phyloP scores from a whole-genome alignment of 495 filamentous ascomycete species.

The Hypoxylon lienhwacheense region DNA sequence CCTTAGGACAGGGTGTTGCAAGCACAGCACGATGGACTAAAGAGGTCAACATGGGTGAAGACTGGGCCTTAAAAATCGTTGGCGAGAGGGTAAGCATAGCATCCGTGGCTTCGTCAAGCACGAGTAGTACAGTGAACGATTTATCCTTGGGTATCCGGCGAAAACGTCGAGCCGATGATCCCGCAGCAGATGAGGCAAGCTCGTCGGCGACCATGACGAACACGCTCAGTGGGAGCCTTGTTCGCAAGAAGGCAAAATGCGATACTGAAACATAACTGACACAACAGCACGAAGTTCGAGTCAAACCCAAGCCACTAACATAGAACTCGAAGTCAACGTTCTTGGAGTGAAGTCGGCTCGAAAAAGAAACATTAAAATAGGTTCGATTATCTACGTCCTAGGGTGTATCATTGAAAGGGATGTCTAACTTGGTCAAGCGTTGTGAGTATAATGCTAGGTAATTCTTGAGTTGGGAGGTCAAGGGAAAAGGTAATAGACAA shows the following conservation, averaged over 20 bases:
- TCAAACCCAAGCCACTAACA: not conserved
- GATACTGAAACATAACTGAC: slow-evolving; percentile 14
- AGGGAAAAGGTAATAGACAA: too few relatives aligned
- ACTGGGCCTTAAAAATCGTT: slow-evolving; percentile 52
- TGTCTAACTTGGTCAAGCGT: slow-evolving; percentile 7
- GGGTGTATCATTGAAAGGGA: not conserved
- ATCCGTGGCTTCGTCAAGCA: slow-evolving; percentile 5
- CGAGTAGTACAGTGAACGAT: slow-evolving; percentile 35
- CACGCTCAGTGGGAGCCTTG: slow-evolving; percentile 48
- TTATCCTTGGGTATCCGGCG: slow-evolving; percentile 45
- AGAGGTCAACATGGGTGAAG: slow-evolving; percentile 43
- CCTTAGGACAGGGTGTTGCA: slow-evolving; percentile 62
- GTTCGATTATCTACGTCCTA: slow-evolving; percentile 5
- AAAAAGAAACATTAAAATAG: slow-evolving; percentile 66
- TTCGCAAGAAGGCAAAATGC: slow-evolving; percentile 68
- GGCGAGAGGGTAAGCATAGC: slow-evolving; percentile 37
- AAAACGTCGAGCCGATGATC: slow-evolving; percentile 35
- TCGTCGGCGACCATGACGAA: slow-evolving; percentile 30
- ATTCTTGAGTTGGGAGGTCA: too few relatives aligned
- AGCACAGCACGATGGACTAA: slow-evolving; percentile 76
- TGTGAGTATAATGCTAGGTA: slow-evolving; percentile 13
- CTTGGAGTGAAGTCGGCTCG: slow-evolving; percentile 61
- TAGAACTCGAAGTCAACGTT: slow-evolving; percentile 54
- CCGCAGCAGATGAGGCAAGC: not conserved
- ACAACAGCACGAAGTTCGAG: slow-evolving; percentile 1